Evolutionary conservation across 768 basidiomycete genomes (phyloP).

Genomic region (Paxillus ammoniavirescens): DNA sequence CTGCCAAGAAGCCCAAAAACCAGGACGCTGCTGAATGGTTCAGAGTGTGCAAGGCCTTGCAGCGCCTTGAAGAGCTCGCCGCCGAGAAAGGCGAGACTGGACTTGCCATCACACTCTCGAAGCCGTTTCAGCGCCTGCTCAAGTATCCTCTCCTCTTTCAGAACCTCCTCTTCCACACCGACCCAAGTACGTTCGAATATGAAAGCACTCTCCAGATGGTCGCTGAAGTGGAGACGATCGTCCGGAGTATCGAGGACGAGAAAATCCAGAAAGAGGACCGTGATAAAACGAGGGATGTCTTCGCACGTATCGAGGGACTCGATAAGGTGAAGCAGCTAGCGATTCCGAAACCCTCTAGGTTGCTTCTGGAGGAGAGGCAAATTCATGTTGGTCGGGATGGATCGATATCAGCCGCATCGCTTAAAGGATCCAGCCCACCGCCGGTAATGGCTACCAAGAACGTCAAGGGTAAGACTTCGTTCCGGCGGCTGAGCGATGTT

Average conservation of each 20-base stretch:
- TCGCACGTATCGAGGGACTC: slow-evolving; percentile 94
- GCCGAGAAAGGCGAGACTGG: slow-evolving; percentile 90
- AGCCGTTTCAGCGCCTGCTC: slow-evolving; percentile 94
- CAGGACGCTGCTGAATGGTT: slow-evolving; percentile 79
- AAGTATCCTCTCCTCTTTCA: slow-evolving; percentile 98
- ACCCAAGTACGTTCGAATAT: slow-evolving; percentile 96
- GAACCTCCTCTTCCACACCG: slow-evolving; percentile 94
- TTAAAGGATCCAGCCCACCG: slow-evolving; percentile 35
- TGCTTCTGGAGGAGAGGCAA: slow-evolving; percentile 81
- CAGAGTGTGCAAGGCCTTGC: slow-evolving; percentile 70
- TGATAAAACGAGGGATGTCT: slow-evolving; percentile 91
- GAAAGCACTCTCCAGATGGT: slow-evolving; percentile 96
- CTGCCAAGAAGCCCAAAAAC: slow-evolving; percentile 77
- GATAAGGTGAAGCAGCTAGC: slow-evolving; percentile 93
- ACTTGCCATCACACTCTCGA: slow-evolving; percentile 90
- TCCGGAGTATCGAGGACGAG: slow-evolving; percentile 96
- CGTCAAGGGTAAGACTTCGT: slow-evolving; percentile 80
- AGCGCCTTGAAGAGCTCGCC: slow-evolving; percentile 76
- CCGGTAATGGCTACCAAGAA: slow-evolving; percentile 44
- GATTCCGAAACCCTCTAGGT: slow-evolving; percentile 82
- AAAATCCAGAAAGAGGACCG: slow-evolving; percentile 96
- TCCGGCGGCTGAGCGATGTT: slow-evolving; percentile 90
- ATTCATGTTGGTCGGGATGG: slow-evolving; percentile 39
- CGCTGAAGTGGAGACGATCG: slow-evolving; percentile 94
- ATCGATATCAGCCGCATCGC: slow-evolving; percentile 10